Base-by-base conservation (phyloP, 2,329 filamentous ascomycete genomes). In the Colletotrichum neosansevieriae region DNA sequence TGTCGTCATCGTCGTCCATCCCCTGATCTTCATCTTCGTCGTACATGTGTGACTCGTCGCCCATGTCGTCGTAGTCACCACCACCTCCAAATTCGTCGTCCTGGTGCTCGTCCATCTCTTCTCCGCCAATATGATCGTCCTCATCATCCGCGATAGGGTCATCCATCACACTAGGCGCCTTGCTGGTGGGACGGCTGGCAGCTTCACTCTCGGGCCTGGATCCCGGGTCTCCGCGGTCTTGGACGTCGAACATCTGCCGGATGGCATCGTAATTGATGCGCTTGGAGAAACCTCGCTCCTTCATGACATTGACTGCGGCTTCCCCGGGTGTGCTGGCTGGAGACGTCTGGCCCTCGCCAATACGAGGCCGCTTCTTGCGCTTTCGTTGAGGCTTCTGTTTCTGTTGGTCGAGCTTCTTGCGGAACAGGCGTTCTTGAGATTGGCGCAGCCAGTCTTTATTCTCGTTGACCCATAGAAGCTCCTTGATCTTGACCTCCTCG, bases 391-490 rank as follows among this genome's bases (percentile, higher is more conserved):
- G 86, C 80, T 85, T 92, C 63, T 83, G 86, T 71, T 78, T 83
- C 74, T 80, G 85, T 10, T 84, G 85, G 67, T 87, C 87, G 70
- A 88, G 82, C 78, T 94, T 93, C 67, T 90, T 88, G 44, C 92
- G 88, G 64, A 97, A 91, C 6, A 92, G 85, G 78, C 96, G 97
- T 69, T 92, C 89, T 75, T 98, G 94, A 76, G 97, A 92, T 56
- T 90, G 88, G 9, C 95, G 92, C 44, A 99, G 85, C 88, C 94
- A 99, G 72, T 97, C 94, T 77, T 96, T 94, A 79, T 99, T 98
- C 76, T 94, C 91, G 68, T 95, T 94, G 49, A 97, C 90, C 96
- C 96, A 99, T 59, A 98, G 92, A 68, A 90, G 89, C 78, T 98
- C 94, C 78, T 98, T 98, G 75, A 94, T 88, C 38, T 87, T 87